A percentile compares a stretch with the other conserved stretches of the same genome.
Conservation (phyloP, 805 yeast species). For the Candida manassasensis region DNA sequence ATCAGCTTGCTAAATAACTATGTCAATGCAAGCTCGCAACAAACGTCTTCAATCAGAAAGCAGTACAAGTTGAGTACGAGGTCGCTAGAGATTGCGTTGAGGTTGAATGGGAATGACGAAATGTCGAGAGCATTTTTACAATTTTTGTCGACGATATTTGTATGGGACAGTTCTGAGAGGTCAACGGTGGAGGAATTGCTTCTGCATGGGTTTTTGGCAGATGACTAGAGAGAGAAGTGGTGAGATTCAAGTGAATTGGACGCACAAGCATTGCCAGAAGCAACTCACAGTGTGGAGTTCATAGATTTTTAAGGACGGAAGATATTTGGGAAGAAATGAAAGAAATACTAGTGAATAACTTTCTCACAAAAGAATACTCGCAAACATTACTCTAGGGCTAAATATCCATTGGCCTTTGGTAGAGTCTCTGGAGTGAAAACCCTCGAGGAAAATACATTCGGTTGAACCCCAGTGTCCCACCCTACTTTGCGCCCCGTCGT, state of each 20-base stretch:
- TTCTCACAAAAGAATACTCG: too few relatives aligned
- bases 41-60: conserved; percentile 11
- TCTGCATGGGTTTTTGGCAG: conserved; percentile 19
- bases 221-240: conserved; percentile 1
- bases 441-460: too few relatives aligned
- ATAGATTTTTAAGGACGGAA: too few relatives aligned
- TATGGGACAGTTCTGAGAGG: conserved; percentile 36
- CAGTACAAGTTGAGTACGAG: conserved; percentile 26
- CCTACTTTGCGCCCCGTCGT: too few relatives aligned
- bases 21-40: conserved; percentile 12
- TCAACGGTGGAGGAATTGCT: conserved; percentile 21
- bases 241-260: background rate
- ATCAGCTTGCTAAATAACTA: conserved; percentile 26
- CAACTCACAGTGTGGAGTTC: background rate
- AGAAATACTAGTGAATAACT: too few relatives aligned
- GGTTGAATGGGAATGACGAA: conserved; percentile 13
- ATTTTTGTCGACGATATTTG: conserved; percentile 27
- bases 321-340: too few relatives aligned
- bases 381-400: too few relatives aligned
- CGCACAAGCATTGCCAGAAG: too few relatives aligned
- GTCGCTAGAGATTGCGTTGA: conserved; percentile 25
- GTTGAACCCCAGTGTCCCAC: too few relatives aligned
- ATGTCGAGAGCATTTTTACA: conserved; percentile 16
- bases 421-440: too few relatives aligned
- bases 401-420: too few relatives aligned